A percentile compares a stretch with the other conserved stretches of the same genome.
These are phyloP conservation scores for Yamadazyma spencermartinsiae DNA, from an alignment of 1,139 yeast genomes.

Conservation along the genomic window DNA sequence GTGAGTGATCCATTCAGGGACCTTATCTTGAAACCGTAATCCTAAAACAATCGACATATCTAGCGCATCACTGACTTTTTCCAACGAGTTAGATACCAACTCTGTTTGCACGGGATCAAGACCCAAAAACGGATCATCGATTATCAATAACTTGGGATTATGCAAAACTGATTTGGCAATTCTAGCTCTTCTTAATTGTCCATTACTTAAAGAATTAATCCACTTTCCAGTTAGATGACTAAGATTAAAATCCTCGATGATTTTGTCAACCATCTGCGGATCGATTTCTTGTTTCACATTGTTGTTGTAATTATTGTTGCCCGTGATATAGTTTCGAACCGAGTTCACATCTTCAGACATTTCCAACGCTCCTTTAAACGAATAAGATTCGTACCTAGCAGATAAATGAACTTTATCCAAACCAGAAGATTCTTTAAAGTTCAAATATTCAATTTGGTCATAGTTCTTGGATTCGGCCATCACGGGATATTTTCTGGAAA, in stretches of 20 bases:
- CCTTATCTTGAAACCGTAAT: conserved; percentile 66
- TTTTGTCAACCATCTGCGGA: conserved; percentile 32
- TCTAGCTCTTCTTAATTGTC: conserved; percentile 89
- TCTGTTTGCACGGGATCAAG: conserved; percentile 74
- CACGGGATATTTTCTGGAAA: conserved; percentile 55
- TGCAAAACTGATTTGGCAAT: conserved; percentile 71
- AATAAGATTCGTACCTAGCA: conserved; percentile 81
- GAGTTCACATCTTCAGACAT: conserved; percentile 77
- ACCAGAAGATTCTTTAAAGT: conserved; percentile 57
- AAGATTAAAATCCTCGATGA: conserved; percentile 56
- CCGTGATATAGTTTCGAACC: conserved; percentile 56
- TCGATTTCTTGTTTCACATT: conserved; percentile 12
- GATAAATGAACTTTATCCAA: conserved; percentile 75
- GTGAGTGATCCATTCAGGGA: conserved; percentile 80
- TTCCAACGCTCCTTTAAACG: conserved; percentile 52
- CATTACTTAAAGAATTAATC: conserved; percentile 88
- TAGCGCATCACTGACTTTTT: conserved; percentile 25
- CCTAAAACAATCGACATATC: conserved; percentile 60
- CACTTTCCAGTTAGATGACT: conserved; percentile 63
- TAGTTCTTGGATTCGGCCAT: conserved; percentile 31
- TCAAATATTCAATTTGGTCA: conserved; percentile 43
- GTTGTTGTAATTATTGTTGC: conserved; percentile 49
- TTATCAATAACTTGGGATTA: conserved; percentile 63
- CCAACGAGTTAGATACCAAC: conserved; percentile 51
- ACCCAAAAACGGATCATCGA: conserved; percentile 93